A percentile compares a stretch with the other conserved stretches of the same genome.
These are phyloP conservation scores for Arctium minus DNA, from an alignment of 129 eudicot genomes.

Conservation along the genomic window DNA sequence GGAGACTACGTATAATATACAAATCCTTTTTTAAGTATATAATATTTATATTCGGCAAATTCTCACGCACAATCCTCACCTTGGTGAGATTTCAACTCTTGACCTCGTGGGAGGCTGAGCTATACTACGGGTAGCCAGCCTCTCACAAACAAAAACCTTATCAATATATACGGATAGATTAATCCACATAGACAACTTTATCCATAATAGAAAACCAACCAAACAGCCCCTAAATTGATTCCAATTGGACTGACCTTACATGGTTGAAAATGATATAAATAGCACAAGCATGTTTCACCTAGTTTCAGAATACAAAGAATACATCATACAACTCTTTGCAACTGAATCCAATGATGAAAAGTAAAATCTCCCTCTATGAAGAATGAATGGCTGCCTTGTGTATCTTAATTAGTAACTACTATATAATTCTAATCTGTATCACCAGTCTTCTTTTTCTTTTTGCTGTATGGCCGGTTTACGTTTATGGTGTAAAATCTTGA, in stretches of 20 bases:
- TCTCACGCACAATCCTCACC: background rate
- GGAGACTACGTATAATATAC: too few species aligned
- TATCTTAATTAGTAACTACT: constrained; percentile 11
- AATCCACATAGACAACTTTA: too few species aligned
- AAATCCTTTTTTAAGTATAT: background rate
- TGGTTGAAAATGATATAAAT: background rate
- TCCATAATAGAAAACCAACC: too few species aligned
- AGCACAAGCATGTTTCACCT: background rate
- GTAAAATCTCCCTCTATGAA: background rate
- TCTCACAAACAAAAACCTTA: too few species aligned
- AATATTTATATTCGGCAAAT: too few species aligned
- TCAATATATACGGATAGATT: too few species aligned
- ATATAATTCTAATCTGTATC: constrained; percentile 4
- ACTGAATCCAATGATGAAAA: constrained; percentile 2
- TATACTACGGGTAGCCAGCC: too few species aligned
- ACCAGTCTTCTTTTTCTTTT: background rate
- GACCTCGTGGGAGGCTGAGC: too few species aligned
- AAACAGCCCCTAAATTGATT: background rate
- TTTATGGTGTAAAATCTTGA: constrained; percentile 17
- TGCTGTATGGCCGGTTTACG: constrained; percentile 1
- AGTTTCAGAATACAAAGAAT: constrained; percentile 4
- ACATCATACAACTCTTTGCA: constrained; percentile 1
- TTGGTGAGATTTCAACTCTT: too few species aligned
- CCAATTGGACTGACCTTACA: background rate
- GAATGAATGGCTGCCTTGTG: constrained; percentile 18